A percentile compares a stretch with the other conserved stretches of the same genome.
Evolutionary conservation across 2,329 filamentous ascomycete genomes (phyloP).

Genomic region (Fusarium setosum): DNA sequence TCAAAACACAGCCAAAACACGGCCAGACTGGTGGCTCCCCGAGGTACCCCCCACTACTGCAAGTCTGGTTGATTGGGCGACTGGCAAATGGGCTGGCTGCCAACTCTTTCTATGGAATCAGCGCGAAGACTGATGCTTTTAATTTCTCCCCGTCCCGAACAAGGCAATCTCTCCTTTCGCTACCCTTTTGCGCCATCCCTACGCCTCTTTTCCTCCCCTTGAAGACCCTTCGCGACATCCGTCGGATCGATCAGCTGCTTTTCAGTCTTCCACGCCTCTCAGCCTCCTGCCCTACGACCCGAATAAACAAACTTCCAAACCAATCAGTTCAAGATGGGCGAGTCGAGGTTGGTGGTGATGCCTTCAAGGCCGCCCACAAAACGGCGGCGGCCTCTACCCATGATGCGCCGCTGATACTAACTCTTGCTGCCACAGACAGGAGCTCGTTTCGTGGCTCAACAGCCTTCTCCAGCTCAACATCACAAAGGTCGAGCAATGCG

Average conservation of each 20-base stretch:
- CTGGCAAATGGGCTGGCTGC: conserved; percentile 29
- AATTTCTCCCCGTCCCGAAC: conserved; percentile 45
- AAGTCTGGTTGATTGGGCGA: conserved; percentile 46
- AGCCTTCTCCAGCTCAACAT: conserved; percentile 97
- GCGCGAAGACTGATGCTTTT: conserved; percentile 39
- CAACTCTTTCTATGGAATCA: conserved; percentile 41
- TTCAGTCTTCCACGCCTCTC: conserved; percentile 1
- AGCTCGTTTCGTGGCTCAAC: conserved; percentile 96
- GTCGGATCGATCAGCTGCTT: conserved; percentile 2
- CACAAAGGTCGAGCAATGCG: conserved; percentile 98
- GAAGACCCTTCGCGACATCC: conserved; percentile 11
- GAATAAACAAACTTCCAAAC: conserved; percentile 27
- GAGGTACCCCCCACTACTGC: conserved; percentile 41
- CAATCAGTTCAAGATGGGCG: conserved; percentile 56
- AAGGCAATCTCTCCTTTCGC: conserved; percentile 37
- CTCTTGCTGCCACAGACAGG: conserved; percentile 76
- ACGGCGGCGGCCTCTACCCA: background rate
- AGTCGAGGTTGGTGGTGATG: conserved; percentile 56
- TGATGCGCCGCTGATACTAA: conserved; percentile 27
- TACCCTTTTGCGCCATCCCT: conserved; percentile 17
- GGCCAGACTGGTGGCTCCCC: conserved; percentile 24
- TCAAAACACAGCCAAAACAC: conserved; percentile 22
- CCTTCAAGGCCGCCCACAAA: conserved; percentile 4
- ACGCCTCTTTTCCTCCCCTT: conserved; percentile 3
- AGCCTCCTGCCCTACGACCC: background rate